Conservation (phyloP, 2,329 filamentous ascomycete species). For the Endoconidiophora laricicola region DNA sequence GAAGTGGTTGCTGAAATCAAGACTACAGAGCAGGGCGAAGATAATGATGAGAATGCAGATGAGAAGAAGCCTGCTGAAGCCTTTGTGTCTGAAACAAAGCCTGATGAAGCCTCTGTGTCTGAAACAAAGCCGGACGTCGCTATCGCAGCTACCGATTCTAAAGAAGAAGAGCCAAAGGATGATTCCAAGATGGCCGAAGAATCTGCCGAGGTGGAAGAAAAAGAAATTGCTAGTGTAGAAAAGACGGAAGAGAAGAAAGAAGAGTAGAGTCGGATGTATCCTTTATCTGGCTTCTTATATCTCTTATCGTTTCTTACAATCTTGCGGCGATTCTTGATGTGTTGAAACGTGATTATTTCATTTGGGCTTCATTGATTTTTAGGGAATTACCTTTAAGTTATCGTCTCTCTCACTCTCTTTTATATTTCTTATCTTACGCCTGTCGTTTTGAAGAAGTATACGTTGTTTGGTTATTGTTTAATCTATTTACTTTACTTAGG, state of each 20-base stretch:
- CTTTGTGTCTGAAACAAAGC: not conserved
- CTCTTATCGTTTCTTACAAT: not conserved
- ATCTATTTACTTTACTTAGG: too few relatives aligned
- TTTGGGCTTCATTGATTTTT: not conserved
- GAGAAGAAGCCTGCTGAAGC: constrained; percentile 8
- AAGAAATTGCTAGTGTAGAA: not conserved
- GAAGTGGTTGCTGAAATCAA: constrained; percentile 13
- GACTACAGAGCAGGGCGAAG: not conserved
- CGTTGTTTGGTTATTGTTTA: too few relatives aligned
- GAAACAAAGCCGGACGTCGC: constrained; percentile 8
- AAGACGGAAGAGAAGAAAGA: not conserved
- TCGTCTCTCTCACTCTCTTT: not conserved
- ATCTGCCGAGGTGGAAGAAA: not conserved
- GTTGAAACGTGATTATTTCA: not conserved
- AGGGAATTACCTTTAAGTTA: not conserved
- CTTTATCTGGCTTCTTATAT: not conserved
- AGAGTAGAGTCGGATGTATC: not conserved
- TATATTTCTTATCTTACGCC: too few relatives aligned
- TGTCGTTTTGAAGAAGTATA: too few relatives aligned
- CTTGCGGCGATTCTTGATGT: not conserved
- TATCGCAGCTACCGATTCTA: not conserved
- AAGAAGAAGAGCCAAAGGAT: not conserved
- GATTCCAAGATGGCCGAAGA: not conserved
- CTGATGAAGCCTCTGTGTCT: constrained; percentile 9
- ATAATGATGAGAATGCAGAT: constrained; percentile 19